Percentiles rank a stretch among this genome's conserved stretches.
Conservation (phyloP, 148 eudicot species). For the Rhododendron ferrugineum region DNA sequence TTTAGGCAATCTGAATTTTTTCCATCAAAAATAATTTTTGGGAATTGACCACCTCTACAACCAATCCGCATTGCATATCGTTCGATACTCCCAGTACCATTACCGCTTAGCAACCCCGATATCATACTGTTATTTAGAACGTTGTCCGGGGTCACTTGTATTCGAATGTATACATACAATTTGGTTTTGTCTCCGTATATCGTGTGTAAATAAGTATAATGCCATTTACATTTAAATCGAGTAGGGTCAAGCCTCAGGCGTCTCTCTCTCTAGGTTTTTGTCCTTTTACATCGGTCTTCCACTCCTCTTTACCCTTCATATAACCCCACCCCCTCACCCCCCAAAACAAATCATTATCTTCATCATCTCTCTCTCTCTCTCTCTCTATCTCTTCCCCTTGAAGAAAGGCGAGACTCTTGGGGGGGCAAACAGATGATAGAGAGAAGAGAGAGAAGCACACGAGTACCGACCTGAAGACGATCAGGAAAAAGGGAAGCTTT, state of each 20-base stretch:
- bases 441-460: not conserved
- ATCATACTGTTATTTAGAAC: too few relatives aligned
- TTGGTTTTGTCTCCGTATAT: too few relatives aligned
- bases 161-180: too few relatives aligned
- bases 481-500: slow-evolving; percentile 18
- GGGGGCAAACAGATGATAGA: not conserved
- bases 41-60: not conserved
- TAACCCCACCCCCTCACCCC: slow-evolving; percentile 21
- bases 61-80: not conserved
- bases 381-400: slow-evolving; percentile 21
- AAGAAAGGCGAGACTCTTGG: slow-evolving; percentile 37
- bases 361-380: slow-evolving; percentile 8
- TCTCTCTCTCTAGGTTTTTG: slow-evolving; percentile 9
- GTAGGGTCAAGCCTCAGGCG: slow-evolving; percentile 23
- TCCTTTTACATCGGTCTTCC: slow-evolving; percentile 9
- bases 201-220: too few relatives aligned
- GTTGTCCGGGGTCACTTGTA: too few relatives aligned
- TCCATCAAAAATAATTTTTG: too few relatives aligned
- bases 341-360: slow-evolving; percentile 22
- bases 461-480: not conserved
- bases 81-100: not conserved
- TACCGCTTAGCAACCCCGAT: not conserved
- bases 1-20: not conserved
- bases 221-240: not conserved
- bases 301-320: slow-evolving; percentile 17